Evolutionary conservation across 2,329 filamentous ascomycete genomes (phyloP).

Genomic region (Epichloe uncinata): DNA sequence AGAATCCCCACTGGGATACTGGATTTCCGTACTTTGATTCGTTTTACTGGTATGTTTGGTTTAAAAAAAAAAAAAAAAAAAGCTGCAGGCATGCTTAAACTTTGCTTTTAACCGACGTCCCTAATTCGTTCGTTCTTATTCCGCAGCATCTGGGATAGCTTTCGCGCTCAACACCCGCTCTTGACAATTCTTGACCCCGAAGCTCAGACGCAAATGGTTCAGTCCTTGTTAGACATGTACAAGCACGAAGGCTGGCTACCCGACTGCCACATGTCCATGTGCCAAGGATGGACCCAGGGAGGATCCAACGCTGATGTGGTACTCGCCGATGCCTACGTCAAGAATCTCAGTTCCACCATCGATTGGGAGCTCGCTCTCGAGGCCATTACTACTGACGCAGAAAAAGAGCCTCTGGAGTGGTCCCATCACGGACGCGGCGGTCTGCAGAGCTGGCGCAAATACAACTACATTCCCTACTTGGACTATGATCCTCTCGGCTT

Average conservation of each 20-base stretch:
- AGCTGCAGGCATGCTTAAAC: not conserved
- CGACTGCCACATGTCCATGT: slow-evolving; percentile 66
- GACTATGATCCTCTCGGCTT: slow-evolving; percentile 51
- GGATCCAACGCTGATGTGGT: slow-evolving; percentile 66
- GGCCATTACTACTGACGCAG: slow-evolving; percentile 60
- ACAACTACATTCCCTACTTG: slow-evolving; percentile 59
- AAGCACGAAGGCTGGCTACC: slow-evolving; percentile 47
- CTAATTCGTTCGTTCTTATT: not conserved
- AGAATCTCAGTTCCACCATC: slow-evolving; percentile 50
- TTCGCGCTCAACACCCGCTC: slow-evolving; percentile 58
- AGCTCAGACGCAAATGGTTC: slow-evolving; percentile 56
- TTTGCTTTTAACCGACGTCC: not conserved
- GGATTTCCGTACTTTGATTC: slow-evolving; percentile 62
- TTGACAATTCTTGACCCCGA: slow-evolving; percentile 57
- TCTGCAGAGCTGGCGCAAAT: slow-evolving; percentile 53
- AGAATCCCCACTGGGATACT: slow-evolving; percentile 59
- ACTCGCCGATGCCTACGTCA: slow-evolving; percentile 55
- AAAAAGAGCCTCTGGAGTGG: slow-evolving; percentile 56
- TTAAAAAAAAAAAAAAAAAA: not conserved
- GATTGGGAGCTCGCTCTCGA: slow-evolving; percentile 60
- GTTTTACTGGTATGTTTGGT: slow-evolving; percentile 30
- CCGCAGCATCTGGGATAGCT: slow-evolving; percentile 55
- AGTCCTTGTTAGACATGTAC: slow-evolving; percentile 61
- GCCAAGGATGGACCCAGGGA: slow-evolving; percentile 64
- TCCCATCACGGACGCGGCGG: slow-evolving; percentile 58